Percentiles rank a stretch among this genome's conserved stretches.
Conservation (phyloP, 2,329 filamentous ascomycete species). For the Malbranchea zuffiana region DNA sequence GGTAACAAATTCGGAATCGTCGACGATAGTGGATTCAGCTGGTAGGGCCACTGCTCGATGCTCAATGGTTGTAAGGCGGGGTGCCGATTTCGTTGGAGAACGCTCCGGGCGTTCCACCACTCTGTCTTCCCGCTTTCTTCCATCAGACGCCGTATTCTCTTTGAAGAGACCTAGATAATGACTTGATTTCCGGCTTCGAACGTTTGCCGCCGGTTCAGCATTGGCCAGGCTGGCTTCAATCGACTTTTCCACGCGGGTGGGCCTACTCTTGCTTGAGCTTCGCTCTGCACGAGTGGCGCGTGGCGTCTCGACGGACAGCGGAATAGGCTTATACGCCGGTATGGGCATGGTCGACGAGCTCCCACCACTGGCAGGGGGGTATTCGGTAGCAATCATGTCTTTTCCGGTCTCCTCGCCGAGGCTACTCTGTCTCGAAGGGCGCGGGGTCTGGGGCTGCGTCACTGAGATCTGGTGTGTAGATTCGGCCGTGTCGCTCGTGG, state of each 20-base stretch:
- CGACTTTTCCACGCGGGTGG: constrained; percentile 46
- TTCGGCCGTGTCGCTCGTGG: constrained; percentile 1
- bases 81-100: too few relatives aligned
- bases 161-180: constrained; percentile 56
- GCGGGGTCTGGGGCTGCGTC: too few relatives aligned
- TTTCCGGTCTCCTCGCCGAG: not conserved
- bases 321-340: constrained; percentile 1
- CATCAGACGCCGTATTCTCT: constrained; percentile 47
- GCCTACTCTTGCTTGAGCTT: constrained; percentile 30
- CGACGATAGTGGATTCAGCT: too few relatives aligned
- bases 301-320: constrained; percentile 1
- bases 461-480: too few relatives aligned
- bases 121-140: constrained; percentile 40
- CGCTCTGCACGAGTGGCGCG: constrained; percentile 3
- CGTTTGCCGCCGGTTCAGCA: constrained; percentile 43
- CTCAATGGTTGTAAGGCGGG: too few relatives aligned
- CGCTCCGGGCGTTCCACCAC: constrained; percentile 26
- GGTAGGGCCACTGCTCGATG: too few relatives aligned
- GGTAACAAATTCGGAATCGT: too few relatives aligned
- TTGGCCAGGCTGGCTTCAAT: constrained; percentile 54
- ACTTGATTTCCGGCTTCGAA: constrained; percentile 54
- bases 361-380: constrained; percentile 3
- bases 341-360: constrained; percentile 3
- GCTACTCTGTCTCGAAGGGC: not conserved
- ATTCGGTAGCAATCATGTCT: constrained; percentile 5